phyloP scores from a whole-genome alignment of 441 rosid species.

The Metrosideros polymorpha region DNA sequence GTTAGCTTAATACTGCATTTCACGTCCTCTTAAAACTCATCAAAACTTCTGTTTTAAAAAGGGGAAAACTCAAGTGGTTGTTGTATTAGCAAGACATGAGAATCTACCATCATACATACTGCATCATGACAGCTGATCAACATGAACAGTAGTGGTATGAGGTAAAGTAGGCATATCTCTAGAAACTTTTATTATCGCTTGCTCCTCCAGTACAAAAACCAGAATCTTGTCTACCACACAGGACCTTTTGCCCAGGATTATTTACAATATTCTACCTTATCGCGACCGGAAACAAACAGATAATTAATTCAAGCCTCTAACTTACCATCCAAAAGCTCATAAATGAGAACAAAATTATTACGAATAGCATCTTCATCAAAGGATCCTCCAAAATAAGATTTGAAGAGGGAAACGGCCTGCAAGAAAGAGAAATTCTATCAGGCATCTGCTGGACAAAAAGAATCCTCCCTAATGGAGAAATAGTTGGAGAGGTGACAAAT shows the following conservation, averaged over 20 bases:
- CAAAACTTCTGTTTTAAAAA: neutral
- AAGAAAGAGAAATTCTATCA: neutral
- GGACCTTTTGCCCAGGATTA: neutral
- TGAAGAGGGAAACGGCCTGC: slow-evolving; percentile 93
- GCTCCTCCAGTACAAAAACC: neutral
- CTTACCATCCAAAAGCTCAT: slow-evolving; percentile 94
- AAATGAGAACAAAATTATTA: slow-evolving; percentile 90
- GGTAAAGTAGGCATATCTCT: neutral
- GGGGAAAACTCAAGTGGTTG: neutral
- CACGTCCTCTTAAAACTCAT: neutral
- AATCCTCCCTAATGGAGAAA: too few species aligned
- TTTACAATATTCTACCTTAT: neutral
- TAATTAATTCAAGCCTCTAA: neutral
- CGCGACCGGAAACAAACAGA: neutral
- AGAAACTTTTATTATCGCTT: neutral
- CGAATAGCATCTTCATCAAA: slow-evolving; percentile 98
- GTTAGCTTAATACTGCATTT: neutral
- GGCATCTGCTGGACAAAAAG: too few species aligned
- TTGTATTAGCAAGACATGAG: neutral
- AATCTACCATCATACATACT: neutral
- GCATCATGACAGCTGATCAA: neutral
- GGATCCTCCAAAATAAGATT: slow-evolving; percentile 96
- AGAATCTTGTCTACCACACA: neutral
- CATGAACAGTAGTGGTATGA: neutral
- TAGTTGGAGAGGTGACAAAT: too few species aligned